Percentiles rank a stretch among this genome's conserved stretches.
Conservation (phyloP, 169 alveolate species). For the Besnoitia besnoiti region DNA sequence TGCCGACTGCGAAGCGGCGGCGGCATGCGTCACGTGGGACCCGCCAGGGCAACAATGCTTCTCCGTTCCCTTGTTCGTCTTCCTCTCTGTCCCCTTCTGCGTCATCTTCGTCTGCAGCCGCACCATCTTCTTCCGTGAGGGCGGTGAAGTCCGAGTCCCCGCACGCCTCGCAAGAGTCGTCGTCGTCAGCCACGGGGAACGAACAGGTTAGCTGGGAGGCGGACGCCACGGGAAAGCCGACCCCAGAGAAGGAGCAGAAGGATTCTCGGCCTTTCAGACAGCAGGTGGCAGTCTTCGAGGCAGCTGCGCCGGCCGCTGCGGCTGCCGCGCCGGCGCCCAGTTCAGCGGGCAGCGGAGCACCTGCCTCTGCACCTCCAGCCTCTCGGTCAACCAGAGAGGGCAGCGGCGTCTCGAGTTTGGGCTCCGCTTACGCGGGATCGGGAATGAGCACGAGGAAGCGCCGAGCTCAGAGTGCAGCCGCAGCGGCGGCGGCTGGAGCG, state of each 20-base stretch:
- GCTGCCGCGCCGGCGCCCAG: not conserved
- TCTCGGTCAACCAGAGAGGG: not conserved
- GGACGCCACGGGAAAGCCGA: not conserved
- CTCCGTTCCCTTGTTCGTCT: not conserved
- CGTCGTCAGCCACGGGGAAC: not conserved
- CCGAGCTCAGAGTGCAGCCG: slow-evolving; percentile 9
- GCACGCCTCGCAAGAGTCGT: not conserved
- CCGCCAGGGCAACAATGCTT: not conserved
- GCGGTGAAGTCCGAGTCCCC: not conserved
- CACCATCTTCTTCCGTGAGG: not conserved
- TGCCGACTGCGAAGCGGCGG: not conserved
- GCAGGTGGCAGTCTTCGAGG: not conserved
- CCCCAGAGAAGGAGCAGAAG: not conserved
- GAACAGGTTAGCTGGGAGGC: not conserved
- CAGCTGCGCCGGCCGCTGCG: not conserved
- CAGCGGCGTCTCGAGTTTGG: not conserved
- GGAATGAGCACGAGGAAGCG: slow-evolving; percentile 24
- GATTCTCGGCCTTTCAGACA: not conserved
- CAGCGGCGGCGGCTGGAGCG: not conserved
- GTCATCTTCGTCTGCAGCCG: too few species aligned
- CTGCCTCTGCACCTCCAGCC: not conserved
- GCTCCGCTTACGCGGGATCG: not conserved
- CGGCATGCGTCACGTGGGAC: not conserved
- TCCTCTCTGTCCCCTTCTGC: too few species aligned
- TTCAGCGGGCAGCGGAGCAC: slow-evolving; percentile 5